These are phyloP conservation scores for Arxiozyma slooffiae DNA, from an alignment of 1,139 yeast species.

Conservation along the genomic window DNA sequence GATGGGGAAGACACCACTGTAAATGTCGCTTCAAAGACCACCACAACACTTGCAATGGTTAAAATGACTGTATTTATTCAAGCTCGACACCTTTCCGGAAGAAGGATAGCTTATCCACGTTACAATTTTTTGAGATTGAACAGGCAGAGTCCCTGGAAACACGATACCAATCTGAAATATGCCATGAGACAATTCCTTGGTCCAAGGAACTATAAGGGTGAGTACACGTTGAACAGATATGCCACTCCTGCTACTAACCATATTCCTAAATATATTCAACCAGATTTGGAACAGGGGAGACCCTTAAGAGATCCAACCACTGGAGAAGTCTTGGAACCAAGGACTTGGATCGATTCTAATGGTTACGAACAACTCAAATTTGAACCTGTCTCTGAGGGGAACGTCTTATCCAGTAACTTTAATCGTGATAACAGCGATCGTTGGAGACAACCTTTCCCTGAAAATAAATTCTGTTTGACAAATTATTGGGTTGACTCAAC, in stretches of 20 bases:
- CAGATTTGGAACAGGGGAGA: conserved; percentile 41
- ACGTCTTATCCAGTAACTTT: neutral
- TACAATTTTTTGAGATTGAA: conserved; percentile 37
- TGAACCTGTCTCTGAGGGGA: neutral
- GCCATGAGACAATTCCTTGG: conserved; percentile 53
- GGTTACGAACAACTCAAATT: neutral
- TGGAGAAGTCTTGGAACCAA: conserved; percentile 22
- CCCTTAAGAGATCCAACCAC: conserved; percentile 35
- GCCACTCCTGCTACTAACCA: conserved; percentile 64
- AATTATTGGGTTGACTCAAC: conserved; percentile 50
- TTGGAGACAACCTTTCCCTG: conserved; percentile 55
- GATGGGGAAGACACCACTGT: no score
- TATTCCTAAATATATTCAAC: conserved; percentile 64
- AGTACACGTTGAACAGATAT: conserved; percentile 68
- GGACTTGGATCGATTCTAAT: neutral
- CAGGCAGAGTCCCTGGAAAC: conserved; percentile 36
- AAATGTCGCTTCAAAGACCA: no score
- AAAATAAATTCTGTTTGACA: conserved; percentile 59
- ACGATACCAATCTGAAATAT: conserved; percentile 32
- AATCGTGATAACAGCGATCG: neutral
- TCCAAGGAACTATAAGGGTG: conserved; percentile 75
- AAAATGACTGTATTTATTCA: neutral
- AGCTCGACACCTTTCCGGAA: neutral
- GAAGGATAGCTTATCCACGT: conserved; percentile 37
- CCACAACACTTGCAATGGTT: no score